phyloP scores from a whole-genome alignment of 768 basidiomycete species.

The Tulasnella sp. region DNA sequence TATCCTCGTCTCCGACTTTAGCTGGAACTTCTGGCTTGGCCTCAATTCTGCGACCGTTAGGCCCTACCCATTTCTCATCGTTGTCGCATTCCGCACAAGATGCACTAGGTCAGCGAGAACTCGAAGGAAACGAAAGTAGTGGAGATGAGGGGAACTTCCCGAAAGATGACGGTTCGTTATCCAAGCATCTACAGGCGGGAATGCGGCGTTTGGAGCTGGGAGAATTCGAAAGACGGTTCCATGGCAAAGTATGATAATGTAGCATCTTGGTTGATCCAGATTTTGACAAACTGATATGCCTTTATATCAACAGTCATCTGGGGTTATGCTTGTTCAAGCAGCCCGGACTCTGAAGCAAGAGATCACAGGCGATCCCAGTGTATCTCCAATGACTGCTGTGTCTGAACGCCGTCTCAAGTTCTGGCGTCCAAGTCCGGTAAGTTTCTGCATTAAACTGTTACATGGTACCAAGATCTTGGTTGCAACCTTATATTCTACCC shows the following conservation, averaged over 20 bases:
- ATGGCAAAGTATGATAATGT: slow-evolving; percentile 11
- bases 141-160: slow-evolving; percentile 1
- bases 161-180: background rate
- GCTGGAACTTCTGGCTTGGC: background rate
- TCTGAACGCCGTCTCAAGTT: slow-evolving; percentile 8
- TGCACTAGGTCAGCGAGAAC: slow-evolving; percentile 10
- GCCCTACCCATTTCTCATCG: background rate
- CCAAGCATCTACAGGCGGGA: slow-evolving; percentile 3
- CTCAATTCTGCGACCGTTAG: background rate
- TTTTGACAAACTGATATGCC: background rate
- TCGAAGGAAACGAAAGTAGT: slow-evolving; percentile 16
- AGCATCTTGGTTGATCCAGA: too few species aligned
- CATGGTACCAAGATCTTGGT: slow-evolving; percentile 15
- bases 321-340: slow-evolving; percentile 37
- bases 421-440: slow-evolving; percentile 14
- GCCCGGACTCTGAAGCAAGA: slow-evolving; percentile 50
- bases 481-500: slow-evolving; percentile 14
- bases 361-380: slow-evolving; percentile 38
- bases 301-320: slow-evolving; percentile 3
- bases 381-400: slow-evolving; percentile 17
- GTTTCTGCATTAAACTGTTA: slow-evolving; percentile 2
- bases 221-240: slow-evolving; percentile 1
- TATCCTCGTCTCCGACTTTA: too few species aligned
- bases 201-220: background rate
- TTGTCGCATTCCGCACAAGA: background rate